phyloP scores from a whole-genome alignment of 1,284 basidiomycete genomes.

The Boletus semigastroideus region DNA sequence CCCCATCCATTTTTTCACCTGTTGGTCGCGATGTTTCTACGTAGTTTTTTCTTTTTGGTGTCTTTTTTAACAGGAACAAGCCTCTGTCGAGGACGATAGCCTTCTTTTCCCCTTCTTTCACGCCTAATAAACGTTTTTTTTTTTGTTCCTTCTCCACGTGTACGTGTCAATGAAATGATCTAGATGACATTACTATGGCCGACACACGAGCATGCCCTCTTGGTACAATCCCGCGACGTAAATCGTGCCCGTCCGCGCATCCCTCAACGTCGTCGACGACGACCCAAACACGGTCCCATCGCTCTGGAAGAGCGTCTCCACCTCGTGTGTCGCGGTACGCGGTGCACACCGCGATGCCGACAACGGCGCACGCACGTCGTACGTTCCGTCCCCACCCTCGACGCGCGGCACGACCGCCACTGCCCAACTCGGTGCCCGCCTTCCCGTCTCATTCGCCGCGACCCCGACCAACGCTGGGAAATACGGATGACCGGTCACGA shows the following conservation, averaged over 20 bases:
- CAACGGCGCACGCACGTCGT: slow-evolving; percentile 46
- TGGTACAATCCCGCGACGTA: slow-evolving; percentile 60
- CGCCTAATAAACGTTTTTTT: slow-evolving; percentile 9
- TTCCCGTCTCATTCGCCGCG: slow-evolving; percentile 41
- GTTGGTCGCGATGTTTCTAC: background rate
- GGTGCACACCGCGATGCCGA: slow-evolving; percentile 43
- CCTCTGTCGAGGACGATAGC: background rate
- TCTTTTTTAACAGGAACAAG: slow-evolving; percentile 6
- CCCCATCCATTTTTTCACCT: slow-evolving; percentile 1
- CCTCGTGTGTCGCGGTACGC: slow-evolving; percentile 36
- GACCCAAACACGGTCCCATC: slow-evolving; percentile 52
- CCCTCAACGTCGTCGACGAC: slow-evolving; percentile 51
- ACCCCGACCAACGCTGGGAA: slow-evolving; percentile 50
- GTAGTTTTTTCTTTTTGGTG: slow-evolving; percentile 5
- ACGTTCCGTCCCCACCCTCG: slow-evolving; percentile 16
- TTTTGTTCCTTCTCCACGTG: slow-evolving; percentile 9
- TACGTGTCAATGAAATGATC: slow-evolving; percentile 9
- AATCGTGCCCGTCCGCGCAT: slow-evolving; percentile 44
- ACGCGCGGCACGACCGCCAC: slow-evolving; percentile 17
- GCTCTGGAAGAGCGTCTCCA: slow-evolving; percentile 66
- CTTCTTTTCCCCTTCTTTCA: background rate
- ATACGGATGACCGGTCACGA: slow-evolving; percentile 65
- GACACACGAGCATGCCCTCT: slow-evolving; percentile 53
- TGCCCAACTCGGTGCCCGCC: slow-evolving; percentile 55
- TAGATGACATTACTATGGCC: slow-evolving; percentile 11